Percentiles rank a stretch among this genome's conserved stretches.
phyloP scores from a whole-genome alignment of 2,329 filamentous ascomycete genomes.

The Zymoseptoria brevis region DNA sequence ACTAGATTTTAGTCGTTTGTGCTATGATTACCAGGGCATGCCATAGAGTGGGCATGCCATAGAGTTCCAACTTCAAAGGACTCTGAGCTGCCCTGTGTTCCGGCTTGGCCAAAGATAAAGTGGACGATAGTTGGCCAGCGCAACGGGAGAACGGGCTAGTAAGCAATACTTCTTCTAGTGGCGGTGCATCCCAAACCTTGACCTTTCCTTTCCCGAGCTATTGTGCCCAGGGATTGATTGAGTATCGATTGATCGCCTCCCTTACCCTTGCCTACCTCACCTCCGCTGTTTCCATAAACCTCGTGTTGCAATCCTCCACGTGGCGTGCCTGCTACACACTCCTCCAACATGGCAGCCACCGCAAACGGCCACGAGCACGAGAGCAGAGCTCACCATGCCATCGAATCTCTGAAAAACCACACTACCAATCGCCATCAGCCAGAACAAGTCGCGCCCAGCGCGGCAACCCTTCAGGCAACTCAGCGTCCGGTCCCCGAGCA shows the following conservation, averaged over 20 bases:
- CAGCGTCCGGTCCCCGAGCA: not conserved
- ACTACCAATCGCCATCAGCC: not conserved
- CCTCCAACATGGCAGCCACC: constrained; percentile 1
- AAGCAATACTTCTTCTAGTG: not conserved
- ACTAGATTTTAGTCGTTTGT: too few species aligned
- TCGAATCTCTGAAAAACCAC: constrained; percentile 6
- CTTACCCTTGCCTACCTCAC: not conserved
- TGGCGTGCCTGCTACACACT: not conserved
- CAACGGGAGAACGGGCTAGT: not conserved
- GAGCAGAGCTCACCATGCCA: constrained; percentile 5
- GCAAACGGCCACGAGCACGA: constrained; percentile 2
- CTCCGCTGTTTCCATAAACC: not conserved
- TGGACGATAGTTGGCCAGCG: not conserved
- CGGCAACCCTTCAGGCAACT: not conserved
- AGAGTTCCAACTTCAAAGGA: too few species aligned
- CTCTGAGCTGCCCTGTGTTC: not conserved
- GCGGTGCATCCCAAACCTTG: not conserved
- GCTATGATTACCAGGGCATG: too few species aligned
- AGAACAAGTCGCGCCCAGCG: not conserved
- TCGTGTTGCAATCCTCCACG: not conserved
- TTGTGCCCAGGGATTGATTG: too few species aligned
- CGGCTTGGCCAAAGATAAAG: not conserved
- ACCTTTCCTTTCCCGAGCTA: not conserved
- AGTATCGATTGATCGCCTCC: too few species aligned
- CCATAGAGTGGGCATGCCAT: too few species aligned